Percentiles rank a stretch among this genome's conserved stretches.
Evolutionary conservation across 805 yeast species (phyloP).

Genomic region (Cyberlindnera veronae): DNA sequence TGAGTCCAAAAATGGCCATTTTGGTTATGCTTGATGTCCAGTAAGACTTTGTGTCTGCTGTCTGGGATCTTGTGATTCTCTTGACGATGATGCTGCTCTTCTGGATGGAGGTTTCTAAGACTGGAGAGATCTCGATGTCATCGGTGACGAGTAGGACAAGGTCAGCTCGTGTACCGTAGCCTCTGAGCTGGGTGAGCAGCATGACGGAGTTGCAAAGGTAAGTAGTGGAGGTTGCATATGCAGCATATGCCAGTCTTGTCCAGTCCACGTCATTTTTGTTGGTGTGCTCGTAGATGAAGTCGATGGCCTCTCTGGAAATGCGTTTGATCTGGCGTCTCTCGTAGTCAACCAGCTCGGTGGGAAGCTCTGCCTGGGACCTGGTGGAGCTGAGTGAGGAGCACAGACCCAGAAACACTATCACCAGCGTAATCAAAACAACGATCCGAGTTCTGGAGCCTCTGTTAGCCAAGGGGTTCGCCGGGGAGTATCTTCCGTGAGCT

Average conservation of each 20-base stretch:
- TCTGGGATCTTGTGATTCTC: conserved; percentile 2
- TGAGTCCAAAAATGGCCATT: conserved; percentile 46
- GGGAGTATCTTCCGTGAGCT: too few species aligned
- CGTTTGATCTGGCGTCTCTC: conserved; percentile 20
- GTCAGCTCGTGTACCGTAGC: conserved; percentile 39
- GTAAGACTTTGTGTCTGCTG: background rate
- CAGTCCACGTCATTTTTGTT: conserved; percentile 32
- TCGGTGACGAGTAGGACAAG: conserved; percentile 40
- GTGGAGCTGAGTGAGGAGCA: too few species aligned
- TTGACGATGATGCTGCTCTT: conserved; percentile 12
- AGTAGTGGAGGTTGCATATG: conserved; percentile 52
- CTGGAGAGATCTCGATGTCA: background rate
- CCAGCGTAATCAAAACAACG: too few species aligned
- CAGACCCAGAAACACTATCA: too few species aligned
- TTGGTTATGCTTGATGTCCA: conserved; percentile 58
- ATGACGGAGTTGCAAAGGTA: conserved; percentile 51
- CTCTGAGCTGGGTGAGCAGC: conserved; percentile 39
- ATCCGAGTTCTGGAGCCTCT: too few species aligned
- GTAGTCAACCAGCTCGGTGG: conserved; percentile 11
- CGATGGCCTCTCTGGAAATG: conserved; percentile 21
- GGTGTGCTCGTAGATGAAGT: conserved; percentile 15
- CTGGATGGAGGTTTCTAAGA: conserved; percentile 23
- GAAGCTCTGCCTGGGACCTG: background rate
- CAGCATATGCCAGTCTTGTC: conserved; percentile 51
- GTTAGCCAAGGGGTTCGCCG: too few species aligned